Conservation (phyloP, 441 rosid genomes). For the Populus trichocarpa region DNA sequence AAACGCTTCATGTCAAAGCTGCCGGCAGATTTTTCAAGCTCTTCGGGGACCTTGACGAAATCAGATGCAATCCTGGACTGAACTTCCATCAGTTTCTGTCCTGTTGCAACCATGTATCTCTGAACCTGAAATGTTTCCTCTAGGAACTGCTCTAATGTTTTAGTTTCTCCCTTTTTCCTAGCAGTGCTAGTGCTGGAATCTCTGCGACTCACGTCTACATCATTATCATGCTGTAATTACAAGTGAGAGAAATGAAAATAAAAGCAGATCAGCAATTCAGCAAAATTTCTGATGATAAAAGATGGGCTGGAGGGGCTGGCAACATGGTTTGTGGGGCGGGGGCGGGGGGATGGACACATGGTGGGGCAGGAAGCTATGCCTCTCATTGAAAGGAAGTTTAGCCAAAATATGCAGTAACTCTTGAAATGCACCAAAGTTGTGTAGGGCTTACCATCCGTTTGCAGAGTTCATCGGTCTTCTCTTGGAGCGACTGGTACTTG, state of each 20-base stretch:
- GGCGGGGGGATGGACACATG: not conserved
- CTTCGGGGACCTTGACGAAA: slow-evolving; percentile 44
- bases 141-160: slow-evolving; percentile 61
- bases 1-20: slow-evolving; percentile 63
- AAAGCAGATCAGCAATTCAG: slow-evolving; percentile 1
- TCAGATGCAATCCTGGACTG: slow-evolving; percentile 63
- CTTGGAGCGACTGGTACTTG: slow-evolving; percentile 84
- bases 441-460: slow-evolving; percentile 65
- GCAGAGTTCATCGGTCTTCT: slow-evolving; percentile 77
- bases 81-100: slow-evolving; percentile 77
- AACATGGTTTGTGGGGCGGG: not conserved
- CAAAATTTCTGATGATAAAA: not conserved
- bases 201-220: slow-evolving; percentile 26
- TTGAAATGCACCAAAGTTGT: not conserved
- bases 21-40: slow-evolving; percentile 35
- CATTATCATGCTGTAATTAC: slow-evolving; percentile 54
- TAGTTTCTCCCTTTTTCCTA: slow-evolving; percentile 41
- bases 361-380: not conserved
- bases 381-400: not conserved
- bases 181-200: slow-evolving; percentile 14
- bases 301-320: not conserved
- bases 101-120: slow-evolving; percentile 77
- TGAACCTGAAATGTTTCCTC: slow-evolving; percentile 93
- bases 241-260: not conserved
- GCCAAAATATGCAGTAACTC: not conserved